Evolutionary conservation across 805 yeast genomes (phyloP).

Genomic region (Starmerella etchellsii): DNA sequence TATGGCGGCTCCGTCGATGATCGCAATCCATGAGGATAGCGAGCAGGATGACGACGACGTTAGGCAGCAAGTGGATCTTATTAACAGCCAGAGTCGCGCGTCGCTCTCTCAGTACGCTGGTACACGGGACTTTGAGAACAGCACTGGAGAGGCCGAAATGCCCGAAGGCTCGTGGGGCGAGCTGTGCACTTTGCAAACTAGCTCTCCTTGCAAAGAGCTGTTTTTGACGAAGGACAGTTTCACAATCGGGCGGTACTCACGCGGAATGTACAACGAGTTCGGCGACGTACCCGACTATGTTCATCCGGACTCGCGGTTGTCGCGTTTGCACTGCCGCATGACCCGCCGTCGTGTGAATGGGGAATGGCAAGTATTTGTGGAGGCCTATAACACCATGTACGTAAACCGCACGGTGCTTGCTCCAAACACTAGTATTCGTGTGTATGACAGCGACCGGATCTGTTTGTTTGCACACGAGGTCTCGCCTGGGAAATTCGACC

Average conservation of each 20-base stretch:
- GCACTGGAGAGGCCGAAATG: slow-evolving; percentile 2
- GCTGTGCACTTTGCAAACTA: slow-evolving; percentile 39
- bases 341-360: slow-evolving; percentile 32
- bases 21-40: slow-evolving; percentile 8
- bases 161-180: slow-evolving; percentile 55
- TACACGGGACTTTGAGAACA: slow-evolving; percentile 18
- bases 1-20: not conserved
- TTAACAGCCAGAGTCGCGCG: slow-evolving; percentile 14
- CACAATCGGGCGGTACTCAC: slow-evolving; percentile 51
- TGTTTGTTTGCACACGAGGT: slow-evolving; percentile 52
- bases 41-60: slow-evolving; percentile 17
- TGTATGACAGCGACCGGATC: slow-evolving; percentile 54
- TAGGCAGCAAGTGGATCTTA: slow-evolving; percentile 8
- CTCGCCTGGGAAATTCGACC: slow-evolving; percentile 31
- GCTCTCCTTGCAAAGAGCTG: slow-evolving; percentile 37
- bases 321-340: slow-evolving; percentile 71
- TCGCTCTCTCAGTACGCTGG: slow-evolving; percentile 13
- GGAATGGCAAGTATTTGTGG: slow-evolving; percentile 54
- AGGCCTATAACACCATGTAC: slow-evolving; percentile 67
- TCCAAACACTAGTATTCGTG: slow-evolving; percentile 41
- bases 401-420: slow-evolving; percentile 48
- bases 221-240: slow-evolving; percentile 55
- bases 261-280: slow-evolving; percentile 1
- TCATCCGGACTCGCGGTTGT: slow-evolving; percentile 61
- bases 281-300: slow-evolving; percentile 35